These are phyloP conservation scores for Trichoderma semiorbis DNA, from an alignment of 2,329 filamentous ascomycete genomes.

Conservation along the genomic window DNA sequence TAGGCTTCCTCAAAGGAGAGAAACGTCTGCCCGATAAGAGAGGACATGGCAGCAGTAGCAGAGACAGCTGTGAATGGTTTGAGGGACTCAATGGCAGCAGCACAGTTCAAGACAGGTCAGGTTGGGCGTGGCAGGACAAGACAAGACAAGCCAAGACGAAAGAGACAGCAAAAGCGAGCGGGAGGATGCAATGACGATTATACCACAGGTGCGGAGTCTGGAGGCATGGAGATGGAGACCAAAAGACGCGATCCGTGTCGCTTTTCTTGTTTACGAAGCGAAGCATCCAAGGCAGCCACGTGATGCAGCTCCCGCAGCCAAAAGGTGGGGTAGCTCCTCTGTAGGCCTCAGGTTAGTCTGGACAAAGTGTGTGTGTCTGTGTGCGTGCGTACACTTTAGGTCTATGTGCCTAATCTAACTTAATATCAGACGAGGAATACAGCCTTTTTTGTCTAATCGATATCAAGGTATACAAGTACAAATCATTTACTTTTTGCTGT, in stretches of 20 bases:
- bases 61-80: neutral
- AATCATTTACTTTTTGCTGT: no score
- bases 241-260: constrained; percentile 6
- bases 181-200: neutral
- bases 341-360: neutral
- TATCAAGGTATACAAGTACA: no score
- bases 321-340: constrained; percentile 1
- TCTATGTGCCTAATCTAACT: neutral
- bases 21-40: constrained; percentile 15
- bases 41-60: neutral
- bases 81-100: neutral
- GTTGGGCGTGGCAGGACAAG: neutral
- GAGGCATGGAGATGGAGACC: neutral
- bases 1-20: constrained; percentile 14
- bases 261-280: constrained; percentile 9
- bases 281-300: constrained; percentile 2
- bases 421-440: no score
- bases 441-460: no score
- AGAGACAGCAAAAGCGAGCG: neutral
- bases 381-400: neutral
- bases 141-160: neutral
- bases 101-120: neutral
- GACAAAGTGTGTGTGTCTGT: neutral
- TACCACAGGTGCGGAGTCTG: neutral
- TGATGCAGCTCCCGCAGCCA: neutral